Base-by-base conservation (phyloP, 2,329 filamentous ascomycete genomes). In the Phyllosticta citribraziliensis region DNA sequence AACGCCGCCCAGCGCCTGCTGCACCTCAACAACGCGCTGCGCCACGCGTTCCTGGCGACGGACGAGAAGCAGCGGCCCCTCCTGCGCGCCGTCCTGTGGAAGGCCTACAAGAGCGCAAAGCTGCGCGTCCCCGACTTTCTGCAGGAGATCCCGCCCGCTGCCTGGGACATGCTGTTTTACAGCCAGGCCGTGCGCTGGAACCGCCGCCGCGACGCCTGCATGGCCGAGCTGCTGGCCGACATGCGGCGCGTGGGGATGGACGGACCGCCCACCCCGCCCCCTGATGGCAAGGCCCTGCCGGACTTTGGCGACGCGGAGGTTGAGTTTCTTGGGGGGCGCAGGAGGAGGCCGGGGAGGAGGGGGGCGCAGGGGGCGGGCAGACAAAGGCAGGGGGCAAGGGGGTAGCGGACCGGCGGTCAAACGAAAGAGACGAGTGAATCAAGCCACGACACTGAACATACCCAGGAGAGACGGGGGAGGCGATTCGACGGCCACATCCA, bases 161-260 rank as follows among this genome's bases (percentile, higher is more conserved):
- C 70, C 3, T 74, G 73, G 73, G 73, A 74, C 53, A 68, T 74
- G 8, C 35, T 74, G 52, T 74, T 71, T 58, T 74, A 74, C 52
- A 71, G 67, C 1, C 73, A 74, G 56, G 72, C 72, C 2, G 71
- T 73, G 5, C 72, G 67, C 9, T 74, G 72, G 72, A 74, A 74
- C 60, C 67, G 70, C 55, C 73, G 72, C 47, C 65, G 71, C 5
- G 64, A 69, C 35, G 58, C 65, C 24, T 71, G 73, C 65, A 57
- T 74, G 53, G 62, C 60, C 24, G 56, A 68, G 52, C 24, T 74
- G 30, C 58, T 73, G 55, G 52, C 55, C 0, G 73, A 74, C 61
- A 59, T 74, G 61, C 60, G 63, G 40, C 69, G 65, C 19, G 63
- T 73, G 30, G 73, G 72, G 0, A 47, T 61, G 54, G 66, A 68